These are phyloP conservation scores for Staphylotrichum tortipilum DNA, from an alignment of 495 filamentous ascomycete genomes.

Conservation along the genomic window DNA sequence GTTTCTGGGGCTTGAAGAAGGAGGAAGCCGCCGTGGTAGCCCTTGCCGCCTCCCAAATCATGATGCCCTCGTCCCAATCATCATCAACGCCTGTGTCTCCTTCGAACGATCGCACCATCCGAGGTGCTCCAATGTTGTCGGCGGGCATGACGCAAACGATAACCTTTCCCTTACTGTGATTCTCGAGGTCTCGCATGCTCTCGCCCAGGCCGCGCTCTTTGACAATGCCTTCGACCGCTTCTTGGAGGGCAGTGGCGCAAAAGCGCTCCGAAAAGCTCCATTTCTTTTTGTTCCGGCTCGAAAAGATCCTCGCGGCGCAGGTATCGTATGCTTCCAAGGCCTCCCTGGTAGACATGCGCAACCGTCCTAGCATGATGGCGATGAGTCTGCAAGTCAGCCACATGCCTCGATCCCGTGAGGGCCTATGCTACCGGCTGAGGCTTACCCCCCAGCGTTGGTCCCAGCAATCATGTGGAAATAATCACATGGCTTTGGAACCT, in stretches of 20 bases:
- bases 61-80: constrained; percentile 4
- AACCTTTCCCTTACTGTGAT: constrained; percentile 5
- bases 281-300: constrained; percentile 17
- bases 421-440: no score
- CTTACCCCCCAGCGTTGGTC: constrained; percentile 34
- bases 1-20: constrained; percentile 18
- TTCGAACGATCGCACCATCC: neutral
- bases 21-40: constrained; percentile 25
- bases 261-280: constrained; percentile 3
- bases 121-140: neutral
- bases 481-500: constrained; percentile 28
- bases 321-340: constrained; percentile 23
- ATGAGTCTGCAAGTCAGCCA: constrained; percentile 17
- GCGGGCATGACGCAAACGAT: constrained; percentile 15
- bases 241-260: constrained; percentile 4
- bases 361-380: constrained; percentile 29
- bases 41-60: constrained; percentile 23
- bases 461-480: constrained; percentile 34
- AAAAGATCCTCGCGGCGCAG: constrained; percentile 22
- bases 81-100: neutral
- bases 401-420: no score
- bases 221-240: constrained; percentile 9
- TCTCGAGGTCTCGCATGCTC: constrained; percentile 6
- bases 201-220: neutral
- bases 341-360: constrained; percentile 25